A percentile compares a stretch with the other conserved stretches of the same genome.
phyloP scores from a whole-genome alignment of 2,329 filamentous ascomycete genomes.

The Exophiala bonariae region DNA sequence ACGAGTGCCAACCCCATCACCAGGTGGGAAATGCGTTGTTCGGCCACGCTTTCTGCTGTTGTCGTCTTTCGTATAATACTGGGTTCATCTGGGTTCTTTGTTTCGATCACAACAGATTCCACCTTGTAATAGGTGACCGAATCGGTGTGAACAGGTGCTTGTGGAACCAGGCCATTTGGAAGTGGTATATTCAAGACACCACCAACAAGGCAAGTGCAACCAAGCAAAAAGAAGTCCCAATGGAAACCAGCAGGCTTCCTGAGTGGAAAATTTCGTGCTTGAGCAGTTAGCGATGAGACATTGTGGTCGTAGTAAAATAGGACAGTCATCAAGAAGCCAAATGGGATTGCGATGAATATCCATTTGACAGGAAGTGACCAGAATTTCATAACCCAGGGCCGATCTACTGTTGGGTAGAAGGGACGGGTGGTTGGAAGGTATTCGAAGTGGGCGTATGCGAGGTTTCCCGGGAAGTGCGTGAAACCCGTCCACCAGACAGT shows the following conservation, averaged over 20 bases:
- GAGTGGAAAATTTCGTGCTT: slow-evolving; percentile 57
- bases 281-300: slow-evolving; percentile 50
- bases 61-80: slow-evolving; percentile 47
- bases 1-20: slow-evolving; percentile 55
- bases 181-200: slow-evolving; percentile 59
- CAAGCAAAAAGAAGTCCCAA: slow-evolving; percentile 61
- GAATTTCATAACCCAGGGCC: slow-evolving; percentile 52
- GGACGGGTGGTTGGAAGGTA: slow-evolving; percentile 45
- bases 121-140: slow-evolving; percentile 48
- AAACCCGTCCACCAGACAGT: slow-evolving; percentile 58
- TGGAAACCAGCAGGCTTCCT: slow-evolving; percentile 62
- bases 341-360: slow-evolving; percentile 55
- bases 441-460: slow-evolving; percentile 43
- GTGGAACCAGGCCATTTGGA: slow-evolving; percentile 60
- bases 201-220: slow-evolving; percentile 55
- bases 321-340: slow-evolving; percentile 54
- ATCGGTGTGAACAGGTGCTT: slow-evolving; percentile 60
- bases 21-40: slow-evolving; percentile 58
- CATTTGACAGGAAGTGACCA: slow-evolving; percentile 54
- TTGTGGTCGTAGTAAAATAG: slow-evolving; percentile 59
- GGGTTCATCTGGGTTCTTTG: slow-evolving; percentile 39
- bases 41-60: slow-evolving; percentile 51
- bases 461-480: slow-evolving; percentile 50
- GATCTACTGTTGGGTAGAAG: slow-evolving; percentile 48
- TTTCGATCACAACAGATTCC: slow-evolving; percentile 41